These are phyloP conservation scores for Fusarium redolens DNA, from an alignment of 2,329 filamentous ascomycete genomes.

Conservation along the genomic window DNA sequence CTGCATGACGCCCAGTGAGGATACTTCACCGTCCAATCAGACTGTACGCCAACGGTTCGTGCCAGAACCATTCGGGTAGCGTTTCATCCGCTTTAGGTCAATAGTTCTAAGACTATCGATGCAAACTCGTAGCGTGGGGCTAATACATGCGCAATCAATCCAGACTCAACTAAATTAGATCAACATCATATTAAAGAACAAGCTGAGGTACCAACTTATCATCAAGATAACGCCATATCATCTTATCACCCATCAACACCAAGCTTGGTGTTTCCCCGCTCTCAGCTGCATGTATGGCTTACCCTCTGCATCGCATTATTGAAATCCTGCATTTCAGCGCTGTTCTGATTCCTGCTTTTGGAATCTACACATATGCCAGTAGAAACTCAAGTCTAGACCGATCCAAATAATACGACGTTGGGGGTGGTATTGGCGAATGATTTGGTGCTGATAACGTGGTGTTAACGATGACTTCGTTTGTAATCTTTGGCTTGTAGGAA, in stretches of 20 bases:
- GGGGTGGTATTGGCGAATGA: not conserved
- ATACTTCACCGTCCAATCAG: not conserved
- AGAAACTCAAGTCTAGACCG: not conserved
- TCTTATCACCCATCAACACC: not conserved
- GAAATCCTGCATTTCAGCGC: not conserved
- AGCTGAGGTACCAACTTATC: not conserved
- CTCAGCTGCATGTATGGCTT: not conserved
- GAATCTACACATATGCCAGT: too few relatives aligned
- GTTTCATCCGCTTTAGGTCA: not conserved
- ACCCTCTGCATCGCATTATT: not conserved
- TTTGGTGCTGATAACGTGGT: not conserved
- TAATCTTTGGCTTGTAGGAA: not conserved
- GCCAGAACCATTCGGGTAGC: not conserved
- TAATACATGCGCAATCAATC: not conserved
- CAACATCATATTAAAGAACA: not conserved
- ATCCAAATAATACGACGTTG: not conserved
- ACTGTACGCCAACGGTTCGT: not conserved
- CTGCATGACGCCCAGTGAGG: not conserved
- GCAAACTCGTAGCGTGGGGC: not conserved
- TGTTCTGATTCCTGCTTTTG: too few relatives aligned
- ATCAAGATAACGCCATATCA: not conserved
- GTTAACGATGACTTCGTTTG: not conserved
- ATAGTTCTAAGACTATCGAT: not conserved
- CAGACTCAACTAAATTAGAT: not conserved
- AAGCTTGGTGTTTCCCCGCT: not conserved